Conservation (phyloP, 441 rosid genomes). For the Gossypium gossypioides region DNA sequence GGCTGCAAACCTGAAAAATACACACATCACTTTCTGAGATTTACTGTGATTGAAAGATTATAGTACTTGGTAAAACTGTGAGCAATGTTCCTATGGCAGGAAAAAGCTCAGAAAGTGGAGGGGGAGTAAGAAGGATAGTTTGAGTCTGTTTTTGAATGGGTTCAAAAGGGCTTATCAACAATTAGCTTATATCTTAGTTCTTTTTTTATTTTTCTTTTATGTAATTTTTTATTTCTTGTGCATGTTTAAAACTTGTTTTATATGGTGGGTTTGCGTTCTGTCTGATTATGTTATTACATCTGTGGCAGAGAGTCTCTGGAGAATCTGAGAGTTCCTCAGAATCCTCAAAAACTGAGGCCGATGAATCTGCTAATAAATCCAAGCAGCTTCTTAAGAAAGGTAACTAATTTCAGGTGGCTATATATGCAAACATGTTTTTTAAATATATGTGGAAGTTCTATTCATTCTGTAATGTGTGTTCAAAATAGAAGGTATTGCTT, state of each 20-base stretch:
- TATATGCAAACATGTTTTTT: not conserved
- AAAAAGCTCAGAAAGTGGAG: not conserved
- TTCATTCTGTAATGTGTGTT: not conserved
- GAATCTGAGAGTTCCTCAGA: constrained; percentile 42
- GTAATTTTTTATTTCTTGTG: not conserved
- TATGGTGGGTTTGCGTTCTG: constrained; percentile 10
- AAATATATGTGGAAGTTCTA: not conserved
- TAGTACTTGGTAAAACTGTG: not conserved
- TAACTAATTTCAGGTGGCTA: constrained; percentile 18
- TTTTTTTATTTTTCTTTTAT: not conserved
- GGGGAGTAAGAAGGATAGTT: not conserved
- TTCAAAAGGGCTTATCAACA: not conserved
- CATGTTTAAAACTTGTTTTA: not conserved
- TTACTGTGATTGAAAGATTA: not conserved
- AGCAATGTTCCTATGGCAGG: not conserved
- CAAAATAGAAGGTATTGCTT: not conserved
- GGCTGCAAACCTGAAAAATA: not conserved
- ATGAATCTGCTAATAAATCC: constrained; percentile 37
- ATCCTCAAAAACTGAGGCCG: constrained; percentile 42
- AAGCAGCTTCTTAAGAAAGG: constrained; percentile 64
- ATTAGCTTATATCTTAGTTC: not conserved
- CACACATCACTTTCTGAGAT: not conserved
- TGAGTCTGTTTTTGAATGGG: not conserved
- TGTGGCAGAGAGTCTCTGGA: constrained; percentile 40
- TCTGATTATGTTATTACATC: constrained; percentile 18